Conservation (phyloP, 2,329 filamentous ascomycete genomes). For the Ophiostoma sp. region DNA sequence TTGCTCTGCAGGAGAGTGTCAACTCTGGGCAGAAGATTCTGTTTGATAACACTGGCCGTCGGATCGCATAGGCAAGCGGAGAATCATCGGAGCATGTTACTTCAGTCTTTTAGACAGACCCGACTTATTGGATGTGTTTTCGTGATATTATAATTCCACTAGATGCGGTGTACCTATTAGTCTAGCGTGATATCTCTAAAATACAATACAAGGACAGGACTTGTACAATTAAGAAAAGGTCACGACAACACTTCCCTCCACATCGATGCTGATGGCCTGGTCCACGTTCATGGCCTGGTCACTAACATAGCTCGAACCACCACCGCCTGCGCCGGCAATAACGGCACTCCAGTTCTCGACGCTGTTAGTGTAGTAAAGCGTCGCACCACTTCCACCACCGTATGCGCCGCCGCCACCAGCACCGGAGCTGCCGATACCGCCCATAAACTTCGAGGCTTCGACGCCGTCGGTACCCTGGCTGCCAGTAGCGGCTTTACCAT, state of each 20-base stretch:
- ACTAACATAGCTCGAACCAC: background rate
- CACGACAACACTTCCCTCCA: background rate
- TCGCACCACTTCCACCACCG: background rate
- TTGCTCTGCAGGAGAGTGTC: background rate
- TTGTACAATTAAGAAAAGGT: background rate
- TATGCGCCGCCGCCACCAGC: background rate
- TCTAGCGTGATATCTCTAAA: background rate
- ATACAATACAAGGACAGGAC: no score
- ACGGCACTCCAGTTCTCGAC: background rate
- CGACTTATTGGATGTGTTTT: background rate
- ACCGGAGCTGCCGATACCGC: background rate
- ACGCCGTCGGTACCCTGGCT: background rate
- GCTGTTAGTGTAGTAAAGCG: background rate
- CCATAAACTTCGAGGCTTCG: background rate
- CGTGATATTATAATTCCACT: background rate
- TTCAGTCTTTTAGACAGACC: background rate
- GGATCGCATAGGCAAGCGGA: background rate
- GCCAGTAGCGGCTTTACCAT: background rate
- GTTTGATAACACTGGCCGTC: background rate
- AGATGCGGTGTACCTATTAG: background rate
- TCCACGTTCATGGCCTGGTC: background rate
- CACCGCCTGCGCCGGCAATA: background rate
- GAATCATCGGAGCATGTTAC: no score
- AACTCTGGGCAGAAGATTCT: background rate
- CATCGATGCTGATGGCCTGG: background rate